Evolutionary conservation across 805 yeast genomes (phyloP), one percentile per base, ranked within the genome.

Genomic region (Candida maris): DNA sequence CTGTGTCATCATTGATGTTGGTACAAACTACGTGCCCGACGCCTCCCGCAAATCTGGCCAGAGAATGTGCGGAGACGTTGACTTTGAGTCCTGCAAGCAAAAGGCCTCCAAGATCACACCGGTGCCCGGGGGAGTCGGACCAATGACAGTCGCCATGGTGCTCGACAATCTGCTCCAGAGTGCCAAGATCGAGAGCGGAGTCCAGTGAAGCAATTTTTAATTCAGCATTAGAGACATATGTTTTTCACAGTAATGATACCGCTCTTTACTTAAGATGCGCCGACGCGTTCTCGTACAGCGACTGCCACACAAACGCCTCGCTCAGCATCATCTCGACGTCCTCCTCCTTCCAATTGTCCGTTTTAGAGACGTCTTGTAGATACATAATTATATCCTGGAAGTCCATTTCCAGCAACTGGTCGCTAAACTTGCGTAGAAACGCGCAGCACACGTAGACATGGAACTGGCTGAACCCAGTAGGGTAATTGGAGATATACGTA

Each of bases 121-220:
- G 13, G 98, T 91, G 38, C 98, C 98, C 21, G 97, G 97, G 58
- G 97, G 97, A 52, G 97, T 91, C 45, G 98, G 98, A 27, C 98
- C 98, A 46, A 91, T 91, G 97, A 91, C 98, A 19, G 97, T 91
- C 32, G 96, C 96, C 27, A 88, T 89, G 96, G 76, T 91, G 42
- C 75, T 89, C 44, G 75, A 82, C 46, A 91, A 93, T 56, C 91
- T 91, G 8, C 69, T 79, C 39, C 72, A 75, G 46, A 86, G 96
- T 34, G 95, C 97, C 15, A 59, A 59, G 35, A 44, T 46, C 25
- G 49, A 48, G 16, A 27, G 30, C 27, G 56, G 55, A 9, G 17
- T 27, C 17, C 6, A 27, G 18, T 17, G 21, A 21, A 9, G 24
- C 12, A 21, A 9, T 21, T 12, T 19, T 26, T 13, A 18, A 16